Base-by-base conservation (phyloP, 78 protist genomes). In the Cyanophora paradoxa region DNA sequence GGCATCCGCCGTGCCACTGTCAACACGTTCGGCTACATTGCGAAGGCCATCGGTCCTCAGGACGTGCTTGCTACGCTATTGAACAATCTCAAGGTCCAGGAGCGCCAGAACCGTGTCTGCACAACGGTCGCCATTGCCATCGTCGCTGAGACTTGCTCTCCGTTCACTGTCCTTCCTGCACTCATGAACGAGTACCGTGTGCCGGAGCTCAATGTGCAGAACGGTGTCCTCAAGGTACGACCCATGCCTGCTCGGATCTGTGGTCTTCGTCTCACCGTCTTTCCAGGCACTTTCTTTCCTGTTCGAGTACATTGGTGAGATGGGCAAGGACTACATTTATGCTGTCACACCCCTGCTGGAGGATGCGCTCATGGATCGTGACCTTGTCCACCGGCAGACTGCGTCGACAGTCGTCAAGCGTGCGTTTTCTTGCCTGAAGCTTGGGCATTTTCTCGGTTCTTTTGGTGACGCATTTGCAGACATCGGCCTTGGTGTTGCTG, bases 61-160 rank as follows among this genome's bases (percentile, higher is more conserved):
- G 98, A 96, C 41, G 98, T 98, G 46, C 85, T 98, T n/a, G 85
- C 88, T 8, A 90, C 97, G 20, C 91, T 98, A 41, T 83, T 98
- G 26, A 91, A 93, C 74, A 98, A 98, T 78, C 91, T 98, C 65
- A 86, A 86, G 78, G 97, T 95, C 48, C 99, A 96, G 57, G 98
- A 98, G 59, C 84, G 99, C 10, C 93, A 87, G 74, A 82, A 89
- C 42, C 87, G 99, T 17, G 98, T 98, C 66, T 95, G 98, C 91
- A 96, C 99, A 30, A 95, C 99, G 1, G 92, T 98, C 22, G 99
- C 99, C 59, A 94, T 98, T 39, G 99, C 98, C 59, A 90, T 98
- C 81, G 97, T 98, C 6, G 98, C 99, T 0, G 97, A 96, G 82
- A 88, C 92, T 1, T 97, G 99, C 84, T 79, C 88, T 2, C 98